These are phyloP conservation scores for Omphalotus olearius DNA, from an alignment of 1,284 basidiomycete species.

Conservation along the genomic window DNA sequence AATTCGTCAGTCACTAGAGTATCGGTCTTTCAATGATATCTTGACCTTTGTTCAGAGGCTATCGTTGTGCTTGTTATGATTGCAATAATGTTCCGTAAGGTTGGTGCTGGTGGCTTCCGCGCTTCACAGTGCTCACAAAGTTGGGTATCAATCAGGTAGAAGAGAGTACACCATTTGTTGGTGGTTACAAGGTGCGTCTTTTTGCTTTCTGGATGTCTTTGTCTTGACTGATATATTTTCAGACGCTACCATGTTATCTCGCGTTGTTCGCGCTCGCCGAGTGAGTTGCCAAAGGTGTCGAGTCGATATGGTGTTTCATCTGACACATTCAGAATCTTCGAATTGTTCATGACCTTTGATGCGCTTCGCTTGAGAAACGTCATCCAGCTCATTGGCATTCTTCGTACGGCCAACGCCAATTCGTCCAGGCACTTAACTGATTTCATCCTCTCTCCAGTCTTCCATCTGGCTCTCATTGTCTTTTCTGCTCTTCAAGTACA, in stretches of 20 bases:
- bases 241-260: conserved; percentile 84
- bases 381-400: conserved; percentile 71
- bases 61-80: conserved; percentile 50
- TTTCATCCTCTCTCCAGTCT: conserved; percentile 39
- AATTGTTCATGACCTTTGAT: conserved; percentile 70
- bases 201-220: conserved; percentile 7
- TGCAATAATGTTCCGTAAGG: conserved; percentile 47
- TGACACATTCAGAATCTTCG: conserved; percentile 52
- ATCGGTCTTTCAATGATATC: conserved; percentile 14
- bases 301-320: neutral
- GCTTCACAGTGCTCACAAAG: conserved; percentile 7
- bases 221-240: conserved; percentile 8
- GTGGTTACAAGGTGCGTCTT: conserved; percentile 48
- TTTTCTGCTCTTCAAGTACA: conserved; percentile 72
- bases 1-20: conserved; percentile 34
- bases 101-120: conserved; percentile 20
- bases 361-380: conserved; percentile 71
- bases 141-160: conserved; percentile 47
- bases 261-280: conserved; percentile 78
- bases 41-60: conserved; percentile 31
- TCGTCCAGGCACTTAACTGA: neutral
- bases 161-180: conserved; percentile 41
- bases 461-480: conserved; percentile 69
- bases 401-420: conserved; percentile 38
- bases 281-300: conserved; percentile 32